Base-by-base conservation (phyloP, 208 protist species). In the Acanthamoeba culbertsoni region DNA sequence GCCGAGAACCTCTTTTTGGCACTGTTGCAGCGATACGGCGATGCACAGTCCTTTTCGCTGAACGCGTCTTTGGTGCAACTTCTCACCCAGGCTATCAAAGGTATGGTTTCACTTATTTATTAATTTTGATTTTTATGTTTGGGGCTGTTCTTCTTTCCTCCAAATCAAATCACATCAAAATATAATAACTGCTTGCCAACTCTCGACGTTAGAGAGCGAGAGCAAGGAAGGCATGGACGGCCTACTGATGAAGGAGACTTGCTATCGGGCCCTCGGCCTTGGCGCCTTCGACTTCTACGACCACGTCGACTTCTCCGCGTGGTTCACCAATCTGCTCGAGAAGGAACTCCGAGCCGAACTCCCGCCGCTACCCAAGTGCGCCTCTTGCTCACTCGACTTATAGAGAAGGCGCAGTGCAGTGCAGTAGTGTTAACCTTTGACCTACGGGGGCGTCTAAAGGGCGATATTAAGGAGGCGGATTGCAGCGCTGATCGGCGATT, bases 281-380 rank as follows among this genome's bases (percentile, higher is more conserved):
- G 62, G 42, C 4, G 40, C 86, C 14, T 92, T 79, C 40, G 86
- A 92, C 40, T 92, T 92, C 18, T 71, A 92, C 48, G 42, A 48
- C 14, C 86, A 92, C 62, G 35, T 92, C 23, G 86, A 92, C 55
- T 92, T 92, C 48, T 48, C 86, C 14, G 62, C 86, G 0, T 92
- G 86, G 86, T 92, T 79, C 59, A 59, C 43, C 43, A 40, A 79
- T n/a, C 59, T 77, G 46, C 86, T 92, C 23, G 86, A 92, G 63
- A 48, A 48, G 23, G 82, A 90, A 16, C 53, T 90, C 1, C 82
- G 82, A 26, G 82, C 82, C 82, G 48, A 62, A 31, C 82, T 62
- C 2, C 82, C 82, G 0, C 82, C 82, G 0, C 57, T 90, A 20
- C 37, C 82, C 82, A 90, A 65, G 82, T 68, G n/a, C 48, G 48